Percentiles rank a stretch among this genome's conserved stretches.
Evolutionary conservation across 2,329 filamentous ascomycete species (phyloP).

Genomic region (Drechslera avenae): DNA sequence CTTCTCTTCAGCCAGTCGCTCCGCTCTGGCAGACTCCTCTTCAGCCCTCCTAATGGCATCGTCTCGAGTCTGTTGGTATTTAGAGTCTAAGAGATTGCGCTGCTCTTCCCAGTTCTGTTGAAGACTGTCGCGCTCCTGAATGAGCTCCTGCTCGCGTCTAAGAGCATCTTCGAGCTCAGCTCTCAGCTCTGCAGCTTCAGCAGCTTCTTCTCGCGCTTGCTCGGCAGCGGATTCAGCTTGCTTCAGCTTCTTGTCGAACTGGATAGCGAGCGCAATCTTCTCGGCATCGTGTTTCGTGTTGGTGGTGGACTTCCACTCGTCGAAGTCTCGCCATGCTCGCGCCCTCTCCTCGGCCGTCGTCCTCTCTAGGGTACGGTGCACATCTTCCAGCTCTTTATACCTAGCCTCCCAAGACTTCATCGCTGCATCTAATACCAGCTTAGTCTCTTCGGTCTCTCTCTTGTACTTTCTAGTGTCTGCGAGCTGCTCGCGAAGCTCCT

Average conservation of each 20-base stretch:
- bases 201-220: slow-evolving; percentile 53
- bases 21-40: slow-evolving; percentile 38
- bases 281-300: slow-evolving; percentile 45
- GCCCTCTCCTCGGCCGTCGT: slow-evolving; percentile 45
- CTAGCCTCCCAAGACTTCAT: slow-evolving; percentile 50
- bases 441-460: slow-evolving; percentile 42
- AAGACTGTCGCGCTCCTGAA: slow-evolving; percentile 56
- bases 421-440: slow-evolving; percentile 37
- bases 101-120: slow-evolving; percentile 59
- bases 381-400: slow-evolving; percentile 52
- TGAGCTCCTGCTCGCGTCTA: slow-evolving; percentile 53
- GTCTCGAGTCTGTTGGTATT: slow-evolving; percentile 41
- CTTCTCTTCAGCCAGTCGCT: slow-evolving; percentile 41
- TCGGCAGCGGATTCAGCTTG: slow-evolving; percentile 57
- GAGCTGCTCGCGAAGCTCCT: slow-evolving; percentile 56
- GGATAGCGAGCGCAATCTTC: slow-evolving; percentile 48
- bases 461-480: slow-evolving; percentile 53
- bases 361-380: slow-evolving; percentile 47
- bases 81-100: slow-evolving; percentile 27
- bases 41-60: slow-evolving; percentile 42
- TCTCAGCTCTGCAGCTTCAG: slow-evolving; percentile 43
- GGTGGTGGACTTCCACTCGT: slow-evolving; percentile 50
- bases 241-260: slow-evolving; percentile 51
- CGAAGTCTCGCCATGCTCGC: slow-evolving; percentile 46
- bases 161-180: slow-evolving; percentile 52